Evolutionary conservation across 805 yeast species (phyloP).

Genomic region (Zygotorulaspora florentina): DNA sequence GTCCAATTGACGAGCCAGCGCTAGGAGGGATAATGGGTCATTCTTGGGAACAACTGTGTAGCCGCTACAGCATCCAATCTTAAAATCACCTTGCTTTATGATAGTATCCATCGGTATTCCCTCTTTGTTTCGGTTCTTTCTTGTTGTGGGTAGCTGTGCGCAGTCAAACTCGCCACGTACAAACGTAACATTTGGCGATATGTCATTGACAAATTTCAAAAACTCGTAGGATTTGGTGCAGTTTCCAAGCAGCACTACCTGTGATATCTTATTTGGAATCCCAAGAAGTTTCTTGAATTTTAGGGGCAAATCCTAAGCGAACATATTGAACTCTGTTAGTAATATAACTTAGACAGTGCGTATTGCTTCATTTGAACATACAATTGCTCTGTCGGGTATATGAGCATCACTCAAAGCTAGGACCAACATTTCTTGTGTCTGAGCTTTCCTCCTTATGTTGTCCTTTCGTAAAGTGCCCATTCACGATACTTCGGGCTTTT

Average conservation of each 20-base stretch:
- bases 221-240: conserved; percentile 65
- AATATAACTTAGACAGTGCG: background rate
- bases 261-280: conserved; percentile 80
- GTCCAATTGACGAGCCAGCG: conserved; percentile 84
- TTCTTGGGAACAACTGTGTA: conserved; percentile 76
- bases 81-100: conserved; percentile 63
- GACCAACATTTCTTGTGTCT: conserved; percentile 48
- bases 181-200: conserved; percentile 68
- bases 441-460: background rate
- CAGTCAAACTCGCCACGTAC: conserved; percentile 84
- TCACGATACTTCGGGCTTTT: background rate
- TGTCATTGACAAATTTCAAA: conserved; percentile 54
- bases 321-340: conserved; percentile 7
- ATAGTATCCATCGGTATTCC: conserved; percentile 58
- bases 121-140: conserved; percentile 17
- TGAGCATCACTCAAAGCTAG: conserved; percentile 86
- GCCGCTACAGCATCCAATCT: conserved; percentile 83
- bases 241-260: conserved; percentile 83
- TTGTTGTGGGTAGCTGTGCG: conserved; percentile 30
- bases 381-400: conserved; percentile 81
- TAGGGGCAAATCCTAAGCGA: conserved; percentile 41
- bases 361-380: conserved; percentile 28
- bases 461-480: background rate
- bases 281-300: conserved; percentile 64
- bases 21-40: conserved; percentile 79